phyloP scores from a whole-genome alignment of 441 rosid genomes.

The Populus tomentosa region DNA sequence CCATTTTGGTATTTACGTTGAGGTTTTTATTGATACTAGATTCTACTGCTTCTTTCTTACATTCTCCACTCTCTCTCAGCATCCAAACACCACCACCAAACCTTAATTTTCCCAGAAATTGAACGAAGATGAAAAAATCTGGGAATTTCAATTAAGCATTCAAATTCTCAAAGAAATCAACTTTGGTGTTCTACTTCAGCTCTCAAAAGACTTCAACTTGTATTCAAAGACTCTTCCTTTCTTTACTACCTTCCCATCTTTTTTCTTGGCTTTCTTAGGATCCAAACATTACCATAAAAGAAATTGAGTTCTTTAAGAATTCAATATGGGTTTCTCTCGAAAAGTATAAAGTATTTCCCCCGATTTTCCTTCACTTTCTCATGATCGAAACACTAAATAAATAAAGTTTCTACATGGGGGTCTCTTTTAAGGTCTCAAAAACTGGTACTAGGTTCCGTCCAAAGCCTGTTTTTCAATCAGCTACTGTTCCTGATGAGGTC shows the following conservation, averaged over 20 bases:
- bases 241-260: not conserved
- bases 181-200: not conserved
- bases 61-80: slow-evolving; percentile 6
- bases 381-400: not conserved
- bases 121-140: not conserved
- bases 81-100: no score
- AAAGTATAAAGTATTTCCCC: not conserved
- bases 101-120: not conserved
- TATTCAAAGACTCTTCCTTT: not conserved
- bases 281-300: not conserved
- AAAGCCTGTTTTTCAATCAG: slow-evolving; percentile 39
- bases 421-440: slow-evolving; percentile 83
- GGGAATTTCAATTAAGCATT: not conserved
- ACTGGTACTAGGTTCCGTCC: slow-evolving; percentile 63
- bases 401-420: slow-evolving; percentile 46
- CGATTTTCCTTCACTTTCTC: not conserved
- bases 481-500: slow-evolving; percentile 30
- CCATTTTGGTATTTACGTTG: not conserved
- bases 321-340: not conserved
- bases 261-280: slow-evolving; percentile 1
- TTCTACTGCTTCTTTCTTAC: not conserved
- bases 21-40: not conserved
- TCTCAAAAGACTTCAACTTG: not conserved
- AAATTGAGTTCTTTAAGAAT: not conserved
- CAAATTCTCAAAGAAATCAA: not conserved